A percentile compares a stretch with the other conserved stretches of the same genome.
Evolutionary conservation across 306 rosid species (phyloP).

Genomic region (Arachis stenosperma): DNA sequence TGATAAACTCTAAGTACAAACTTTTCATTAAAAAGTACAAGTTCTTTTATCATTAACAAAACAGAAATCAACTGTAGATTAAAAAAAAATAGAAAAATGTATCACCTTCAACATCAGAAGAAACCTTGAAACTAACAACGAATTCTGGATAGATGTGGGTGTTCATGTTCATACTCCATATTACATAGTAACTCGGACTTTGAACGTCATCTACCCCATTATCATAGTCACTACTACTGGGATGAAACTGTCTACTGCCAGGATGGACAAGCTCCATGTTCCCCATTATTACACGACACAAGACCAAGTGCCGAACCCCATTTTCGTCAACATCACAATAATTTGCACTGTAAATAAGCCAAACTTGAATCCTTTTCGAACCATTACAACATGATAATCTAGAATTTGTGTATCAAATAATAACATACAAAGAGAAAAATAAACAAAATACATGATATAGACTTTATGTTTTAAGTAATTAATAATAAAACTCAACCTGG

Average conservation of each 20-base stretch:
- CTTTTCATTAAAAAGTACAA: neutral
- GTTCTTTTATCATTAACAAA: constrained; percentile 15
- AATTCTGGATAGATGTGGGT: constrained; percentile 87
- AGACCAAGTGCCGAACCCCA: constrained; percentile 63
- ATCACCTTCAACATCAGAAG: constrained; percentile 70
- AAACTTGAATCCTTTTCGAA: constrained; percentile 48
- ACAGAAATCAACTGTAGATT: constrained; percentile 17
- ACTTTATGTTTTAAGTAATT: neutral
- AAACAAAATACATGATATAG: neutral
- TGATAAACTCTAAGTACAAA: constrained; percentile 32
- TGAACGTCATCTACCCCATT: constrained; percentile 84
- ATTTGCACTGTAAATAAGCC: constrained; percentile 63
- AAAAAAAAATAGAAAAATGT: constrained; percentile 35
- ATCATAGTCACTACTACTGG: constrained; percentile 75
- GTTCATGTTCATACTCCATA: constrained; percentile 84
- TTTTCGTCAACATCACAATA: constrained; percentile 87
- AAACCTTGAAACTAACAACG: constrained; percentile 74
- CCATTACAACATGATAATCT: constrained; percentile 23
- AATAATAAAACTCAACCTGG: constrained; percentile 57
- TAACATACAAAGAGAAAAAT: neutral
- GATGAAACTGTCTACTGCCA: constrained; percentile 69
- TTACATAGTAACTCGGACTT: constrained; percentile 58
- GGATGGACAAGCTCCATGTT: constrained; percentile 66
- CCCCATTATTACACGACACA: constrained; percentile 90
- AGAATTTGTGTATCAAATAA: constrained; percentile 20